Percentiles rank a stretch among this genome's conserved stretches.
Conservation (phyloP, 2,329 filamentous ascomycete species). For the Stemphylium beticola region DNA sequence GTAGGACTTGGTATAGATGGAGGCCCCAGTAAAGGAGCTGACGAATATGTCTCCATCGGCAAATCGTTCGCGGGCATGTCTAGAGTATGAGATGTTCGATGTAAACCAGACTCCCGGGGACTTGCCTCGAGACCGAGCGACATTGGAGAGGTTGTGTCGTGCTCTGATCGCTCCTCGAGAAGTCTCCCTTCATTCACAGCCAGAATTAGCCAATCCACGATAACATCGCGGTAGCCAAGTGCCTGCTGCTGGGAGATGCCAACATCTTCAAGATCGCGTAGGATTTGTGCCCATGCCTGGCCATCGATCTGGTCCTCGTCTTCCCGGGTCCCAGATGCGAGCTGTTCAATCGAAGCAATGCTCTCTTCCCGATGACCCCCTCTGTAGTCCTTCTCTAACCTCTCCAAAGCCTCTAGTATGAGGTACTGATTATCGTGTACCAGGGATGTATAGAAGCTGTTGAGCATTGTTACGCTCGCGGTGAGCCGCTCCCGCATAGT, state of each 20-base stretch:
- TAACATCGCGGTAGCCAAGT: conserved; percentile 33
- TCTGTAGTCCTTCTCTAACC: conserved; percentile 37
- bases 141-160: conserved; percentile 9
- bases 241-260: conserved; percentile 33
- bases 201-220: conserved; percentile 39
- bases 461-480: conserved; percentile 34
- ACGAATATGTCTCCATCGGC: neutral
- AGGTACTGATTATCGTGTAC: conserved; percentile 38
- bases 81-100: conserved; percentile 1
- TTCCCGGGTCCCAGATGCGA: conserved; percentile 18
- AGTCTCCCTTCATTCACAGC: conserved; percentile 42
- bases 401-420: conserved; percentile 39
- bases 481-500: conserved; percentile 32
- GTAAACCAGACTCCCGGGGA: neutral
- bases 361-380: conserved; percentile 41
- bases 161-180: conserved; percentile 25
- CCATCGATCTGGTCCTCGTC: conserved; percentile 29
- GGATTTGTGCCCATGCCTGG: conserved; percentile 39
- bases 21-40: too few species aligned
- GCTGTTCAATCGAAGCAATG: conserved; percentile 31
- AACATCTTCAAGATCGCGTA: conserved; percentile 41
- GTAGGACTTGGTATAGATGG: too few species aligned
- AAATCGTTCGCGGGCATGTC: neutral
- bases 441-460: conserved; percentile 35
- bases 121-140: conserved; percentile 9